Percentiles rank a stretch among this genome's conserved stretches.
These are phyloP conservation scores for Macrolepiota fuliginosa DNA, from an alignment of 768 basidiomycete genomes.

Conservation along the genomic window DNA sequence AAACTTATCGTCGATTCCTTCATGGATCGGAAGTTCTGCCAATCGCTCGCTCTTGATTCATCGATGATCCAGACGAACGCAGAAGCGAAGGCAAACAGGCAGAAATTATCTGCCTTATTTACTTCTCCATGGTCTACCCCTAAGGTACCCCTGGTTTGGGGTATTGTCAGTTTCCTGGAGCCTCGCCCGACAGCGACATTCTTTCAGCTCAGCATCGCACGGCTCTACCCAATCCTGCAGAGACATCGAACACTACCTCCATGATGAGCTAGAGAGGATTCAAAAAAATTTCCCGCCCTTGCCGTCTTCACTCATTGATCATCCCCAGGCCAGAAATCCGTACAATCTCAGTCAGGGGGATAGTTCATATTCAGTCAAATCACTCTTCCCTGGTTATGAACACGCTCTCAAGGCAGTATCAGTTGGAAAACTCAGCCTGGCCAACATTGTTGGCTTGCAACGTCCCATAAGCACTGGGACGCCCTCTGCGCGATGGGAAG, in stretches of 20 bases:
- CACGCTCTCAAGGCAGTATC: not conserved
- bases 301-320: conserved; percentile 11
- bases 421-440: not conserved
- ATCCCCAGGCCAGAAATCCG: not conserved
- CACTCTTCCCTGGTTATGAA: not conserved
- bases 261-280: conserved; percentile 13
- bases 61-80: conserved; percentile 27
- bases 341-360: no score
- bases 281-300: not conserved
- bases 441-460: conserved; percentile 3
- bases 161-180: conserved; percentile 27
- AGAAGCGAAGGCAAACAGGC: conserved; percentile 12
- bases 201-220: not conserved
- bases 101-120: conserved; percentile 15
- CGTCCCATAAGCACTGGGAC: no score
- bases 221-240: conserved; percentile 12
- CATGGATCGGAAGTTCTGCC: not conserved
- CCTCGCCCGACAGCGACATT: conserved; percentile 16
- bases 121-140: not conserved
- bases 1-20: conserved; percentile 16
- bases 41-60: conserved; percentile 8
- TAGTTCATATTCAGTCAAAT: no score
- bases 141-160: conserved; percentile 18
- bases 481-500: no score
- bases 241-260: conserved; percentile 20